Evolutionary conservation across 2,329 filamentous ascomycete genomes (phyloP).

Genomic region (Xylariomycetidae sp.): DNA sequence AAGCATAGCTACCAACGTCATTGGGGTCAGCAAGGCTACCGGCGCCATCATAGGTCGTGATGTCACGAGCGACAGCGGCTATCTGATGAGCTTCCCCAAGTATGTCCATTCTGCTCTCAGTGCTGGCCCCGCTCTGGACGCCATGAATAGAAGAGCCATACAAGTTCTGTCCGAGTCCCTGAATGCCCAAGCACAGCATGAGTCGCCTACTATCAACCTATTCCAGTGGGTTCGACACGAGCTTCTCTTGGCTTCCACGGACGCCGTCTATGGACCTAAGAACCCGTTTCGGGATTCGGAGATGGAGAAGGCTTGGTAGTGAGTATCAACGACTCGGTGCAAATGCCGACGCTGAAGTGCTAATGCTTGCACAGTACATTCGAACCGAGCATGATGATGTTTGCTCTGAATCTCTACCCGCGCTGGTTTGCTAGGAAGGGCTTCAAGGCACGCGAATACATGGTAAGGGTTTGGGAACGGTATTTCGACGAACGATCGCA

Average conservation of each 20-base stretch:
- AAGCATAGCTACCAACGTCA: not conserved
- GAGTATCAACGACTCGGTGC: conserved; percentile 4
- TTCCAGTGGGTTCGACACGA: conserved; percentile 15
- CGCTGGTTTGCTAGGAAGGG: conserved; percentile 4
- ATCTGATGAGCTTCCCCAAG: conserved; percentile 11
- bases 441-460: conserved; percentile 11
- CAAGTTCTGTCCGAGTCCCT: conserved; percentile 10
- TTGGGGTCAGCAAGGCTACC: conserved; percentile 3
- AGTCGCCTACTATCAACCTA: conserved; percentile 6
- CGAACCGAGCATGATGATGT: conserved; percentile 11
- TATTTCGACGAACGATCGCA: conserved; percentile 10
- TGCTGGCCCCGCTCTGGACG: conserved; percentile 12
- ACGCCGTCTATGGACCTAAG: conserved; percentile 15
- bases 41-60: conserved; percentile 7
- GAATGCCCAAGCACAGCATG: conserved; percentile 1
- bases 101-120: conserved; percentile 8
- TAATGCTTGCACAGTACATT: conserved; percentile 7
- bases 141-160: conserved; percentile 11
- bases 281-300: conserved; percentile 15
- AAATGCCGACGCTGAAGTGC: not conserved
- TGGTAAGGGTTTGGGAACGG: conserved; percentile 7
- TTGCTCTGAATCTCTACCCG: conserved; percentile 7
- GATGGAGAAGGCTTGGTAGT: conserved; percentile 16
- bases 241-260: conserved; percentile 11
- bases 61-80: conserved; percentile 5